A percentile compares a stretch with the other conserved stretches of the same genome.
Conservation (phyloP, 495 filamentous ascomycete genomes). For the Astrothelium macrocarpum region DNA sequence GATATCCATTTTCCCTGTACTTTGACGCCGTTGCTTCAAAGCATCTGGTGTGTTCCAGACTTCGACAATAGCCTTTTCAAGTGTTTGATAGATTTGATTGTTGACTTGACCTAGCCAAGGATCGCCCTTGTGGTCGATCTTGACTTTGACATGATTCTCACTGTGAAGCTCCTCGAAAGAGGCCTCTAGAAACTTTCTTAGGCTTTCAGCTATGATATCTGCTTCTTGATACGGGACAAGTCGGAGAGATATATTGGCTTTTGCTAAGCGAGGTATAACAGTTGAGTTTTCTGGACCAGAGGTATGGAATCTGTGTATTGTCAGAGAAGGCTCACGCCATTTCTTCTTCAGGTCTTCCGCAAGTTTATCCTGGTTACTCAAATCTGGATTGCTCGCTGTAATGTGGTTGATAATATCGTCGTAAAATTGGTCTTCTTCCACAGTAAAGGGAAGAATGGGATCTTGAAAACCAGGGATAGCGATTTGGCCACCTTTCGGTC, state of each 20-base stretch:
- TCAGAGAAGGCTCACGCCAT: constrained; percentile 93
- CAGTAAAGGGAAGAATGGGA: constrained; percentile 62
- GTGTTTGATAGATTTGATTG: constrained; percentile 81
- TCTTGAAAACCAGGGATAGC: constrained; percentile 76
- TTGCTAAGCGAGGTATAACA: constrained; percentile 78
- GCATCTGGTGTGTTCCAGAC: constrained; percentile 58
- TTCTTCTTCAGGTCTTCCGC: constrained; percentile 76
- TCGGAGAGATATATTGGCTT: constrained; percentile 76
- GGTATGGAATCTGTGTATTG: constrained; percentile 85
- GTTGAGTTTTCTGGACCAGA: constrained; percentile 72
- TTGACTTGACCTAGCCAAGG: constrained; percentile 90
- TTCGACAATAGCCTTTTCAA: constrained; percentile 75
- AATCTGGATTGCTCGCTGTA: constrained; percentile 57
- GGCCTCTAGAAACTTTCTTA: constrained; percentile 57
- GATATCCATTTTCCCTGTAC: neutral
- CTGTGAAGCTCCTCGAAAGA: constrained; percentile 65
- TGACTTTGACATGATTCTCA: constrained; percentile 69
- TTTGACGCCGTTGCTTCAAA: neutral
- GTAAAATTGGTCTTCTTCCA: constrained; percentile 71
- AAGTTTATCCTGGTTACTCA: constrained; percentile 55
- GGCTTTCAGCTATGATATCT: constrained; percentile 53
- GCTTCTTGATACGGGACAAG: constrained; percentile 89
- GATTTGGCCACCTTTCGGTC: constrained; percentile 48
- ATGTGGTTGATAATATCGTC: constrained; percentile 70
- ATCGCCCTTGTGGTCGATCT: constrained; percentile 85